phyloP scores from a whole-genome alignment of 768 basidiomycete genomes.

The Leccinum rimulosum region DNA sequence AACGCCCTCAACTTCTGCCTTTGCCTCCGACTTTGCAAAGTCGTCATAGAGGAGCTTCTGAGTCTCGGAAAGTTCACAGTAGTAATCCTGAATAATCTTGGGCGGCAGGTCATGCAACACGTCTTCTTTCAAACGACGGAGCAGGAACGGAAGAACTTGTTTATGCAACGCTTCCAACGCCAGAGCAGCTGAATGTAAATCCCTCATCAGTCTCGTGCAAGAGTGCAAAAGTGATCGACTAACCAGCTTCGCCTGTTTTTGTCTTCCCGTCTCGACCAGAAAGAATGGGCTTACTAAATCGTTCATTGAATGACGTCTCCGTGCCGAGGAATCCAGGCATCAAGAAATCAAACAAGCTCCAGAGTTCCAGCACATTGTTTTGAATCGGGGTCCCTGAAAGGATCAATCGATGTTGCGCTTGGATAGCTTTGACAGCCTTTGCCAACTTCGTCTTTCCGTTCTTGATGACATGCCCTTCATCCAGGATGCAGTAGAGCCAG shows the following conservation, averaged over 20 bases:
- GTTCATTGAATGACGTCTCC: slow-evolving; percentile 90
- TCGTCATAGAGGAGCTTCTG: slow-evolving; percentile 96
- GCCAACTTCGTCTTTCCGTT: slow-evolving; percentile 98
- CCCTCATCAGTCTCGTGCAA: slow-evolving; percentile 1
- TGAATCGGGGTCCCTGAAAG: slow-evolving; percentile 98
- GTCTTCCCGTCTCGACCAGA: slow-evolving; percentile 94
- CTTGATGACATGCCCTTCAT: slow-evolving; percentile 99
- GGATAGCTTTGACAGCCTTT: slow-evolving; percentile 89
- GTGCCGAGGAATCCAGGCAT: slow-evolving; percentile 99
- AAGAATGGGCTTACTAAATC: slow-evolving; percentile 93
- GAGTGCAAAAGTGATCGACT: slow-evolving; percentile 26
- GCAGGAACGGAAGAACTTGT: slow-evolving; percentile 96
- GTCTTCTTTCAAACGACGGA: slow-evolving; percentile 96
- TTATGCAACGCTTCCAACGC: slow-evolving; percentile 97
- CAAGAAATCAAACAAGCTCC: slow-evolving; percentile 98
- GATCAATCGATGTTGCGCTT: slow-evolving; percentile 90
- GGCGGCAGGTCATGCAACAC: slow-evolving; percentile 94
- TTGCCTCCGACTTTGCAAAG: slow-evolving; percentile 79
- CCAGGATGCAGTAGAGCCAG: slow-evolving; percentile 96
- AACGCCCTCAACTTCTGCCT: slow-evolving; percentile 58
- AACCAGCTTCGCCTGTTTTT: slow-evolving; percentile 92
- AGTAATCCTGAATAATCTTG: slow-evolving; percentile 99
- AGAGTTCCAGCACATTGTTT: slow-evolving; percentile 96
- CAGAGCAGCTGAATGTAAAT: slow-evolving; percentile 63
- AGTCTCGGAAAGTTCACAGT: slow-evolving; percentile 93